Conservation (phyloP, 1,139 yeast genomes). For the Entelexis sorbosivorans region DNA sequence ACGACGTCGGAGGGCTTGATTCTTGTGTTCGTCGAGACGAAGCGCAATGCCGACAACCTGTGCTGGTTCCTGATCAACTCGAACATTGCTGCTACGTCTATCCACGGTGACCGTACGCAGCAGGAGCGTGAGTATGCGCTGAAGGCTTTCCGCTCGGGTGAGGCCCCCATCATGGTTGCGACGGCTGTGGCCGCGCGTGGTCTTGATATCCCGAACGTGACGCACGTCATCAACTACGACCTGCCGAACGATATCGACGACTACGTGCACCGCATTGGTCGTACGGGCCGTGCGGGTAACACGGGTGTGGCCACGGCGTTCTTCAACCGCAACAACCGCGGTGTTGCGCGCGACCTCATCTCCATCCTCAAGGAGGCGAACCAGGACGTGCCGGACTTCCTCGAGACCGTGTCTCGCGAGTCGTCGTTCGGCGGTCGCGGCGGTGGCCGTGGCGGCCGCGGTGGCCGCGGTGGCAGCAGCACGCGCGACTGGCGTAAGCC, state of each 20-base stretch:
- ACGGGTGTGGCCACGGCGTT: conserved; percentile 96
- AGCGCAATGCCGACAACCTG: conserved; percentile 94
- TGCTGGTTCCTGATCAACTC: conserved; percentile 85
- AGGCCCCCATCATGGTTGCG: conserved; percentile 88
- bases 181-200: conserved; percentile 99
- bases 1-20: conserved; percentile 64
- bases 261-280: conserved; percentile 98
- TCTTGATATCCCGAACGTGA: conserved; percentile 96
- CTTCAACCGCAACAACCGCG: conserved; percentile 90
- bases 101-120: conserved; percentile 98
- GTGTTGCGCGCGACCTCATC: conserved; percentile 76
- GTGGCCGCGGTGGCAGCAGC: conserved; percentile 33
- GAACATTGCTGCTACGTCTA: conserved; percentile 92
- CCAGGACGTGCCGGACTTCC: conserved; percentile 91
- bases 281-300: conserved; percentile 99
- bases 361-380: conserved; percentile 89
- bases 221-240: conserved; percentile 94
- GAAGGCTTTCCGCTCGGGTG: conserved; percentile 75
- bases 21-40: conserved; percentile 91
- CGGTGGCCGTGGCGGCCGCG: conserved; percentile 47
- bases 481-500: conserved; percentile 33
- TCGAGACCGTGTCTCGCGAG: conserved; percentile 73
- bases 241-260: conserved; percentile 95
- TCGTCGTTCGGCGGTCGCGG: conserved; percentile 48
- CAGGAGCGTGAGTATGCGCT: conserved; percentile 95